These are phyloP conservation scores for Suillus hirtellus DNA, from an alignment of 768 basidiomycete species.

Conservation along the genomic window DNA sequence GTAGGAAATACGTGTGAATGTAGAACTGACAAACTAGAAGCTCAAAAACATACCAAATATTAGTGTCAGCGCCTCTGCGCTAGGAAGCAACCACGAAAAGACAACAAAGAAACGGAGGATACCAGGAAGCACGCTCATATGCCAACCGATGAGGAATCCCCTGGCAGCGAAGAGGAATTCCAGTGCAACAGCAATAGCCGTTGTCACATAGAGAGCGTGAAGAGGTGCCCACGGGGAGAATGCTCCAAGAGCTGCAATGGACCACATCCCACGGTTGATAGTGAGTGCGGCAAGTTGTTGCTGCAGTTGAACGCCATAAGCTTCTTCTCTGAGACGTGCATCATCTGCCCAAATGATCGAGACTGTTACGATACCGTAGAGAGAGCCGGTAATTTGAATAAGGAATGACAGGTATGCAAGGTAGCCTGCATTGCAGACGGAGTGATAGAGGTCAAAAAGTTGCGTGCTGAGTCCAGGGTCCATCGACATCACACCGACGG, in stretches of 20 bases:
- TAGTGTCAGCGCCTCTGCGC: slow-evolving; percentile 3
- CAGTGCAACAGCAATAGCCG: slow-evolving; percentile 1
- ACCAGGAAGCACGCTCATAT: slow-evolving; percentile 1
- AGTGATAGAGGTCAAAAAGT: slow-evolving; percentile 6
- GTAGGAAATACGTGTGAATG: not conserved
- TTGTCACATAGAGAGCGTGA: slow-evolving; percentile 6
- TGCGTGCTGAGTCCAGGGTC: slow-evolving; percentile 9
- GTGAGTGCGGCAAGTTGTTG: slow-evolving; percentile 8
- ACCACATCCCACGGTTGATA: slow-evolving; percentile 9
- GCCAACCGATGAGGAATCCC: slow-evolving; percentile 5
- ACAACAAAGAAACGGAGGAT: slow-evolving; percentile 1
- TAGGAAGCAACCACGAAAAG: slow-evolving; percentile 4
- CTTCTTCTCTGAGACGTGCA: not conserved
- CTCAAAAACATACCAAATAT: not conserved
- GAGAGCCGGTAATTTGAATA: not conserved
- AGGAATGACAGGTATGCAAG: not conserved
- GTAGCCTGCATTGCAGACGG: not conserved
- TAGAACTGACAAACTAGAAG: not conserved
- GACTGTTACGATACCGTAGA: slow-evolving; percentile 7
- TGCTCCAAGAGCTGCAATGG: slow-evolving; percentile 6
- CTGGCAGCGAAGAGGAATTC: slow-evolving; percentile 7
- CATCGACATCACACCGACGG: slow-evolving; percentile 5
- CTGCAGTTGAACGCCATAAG: slow-evolving; percentile 5
- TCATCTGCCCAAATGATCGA: slow-evolving; percentile 6
- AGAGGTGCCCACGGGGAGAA: not conserved